These are phyloP conservation scores for Diddensiella caesifluorescens DNA, from an alignment of 805 yeast species.

Conservation along the genomic window DNA sequence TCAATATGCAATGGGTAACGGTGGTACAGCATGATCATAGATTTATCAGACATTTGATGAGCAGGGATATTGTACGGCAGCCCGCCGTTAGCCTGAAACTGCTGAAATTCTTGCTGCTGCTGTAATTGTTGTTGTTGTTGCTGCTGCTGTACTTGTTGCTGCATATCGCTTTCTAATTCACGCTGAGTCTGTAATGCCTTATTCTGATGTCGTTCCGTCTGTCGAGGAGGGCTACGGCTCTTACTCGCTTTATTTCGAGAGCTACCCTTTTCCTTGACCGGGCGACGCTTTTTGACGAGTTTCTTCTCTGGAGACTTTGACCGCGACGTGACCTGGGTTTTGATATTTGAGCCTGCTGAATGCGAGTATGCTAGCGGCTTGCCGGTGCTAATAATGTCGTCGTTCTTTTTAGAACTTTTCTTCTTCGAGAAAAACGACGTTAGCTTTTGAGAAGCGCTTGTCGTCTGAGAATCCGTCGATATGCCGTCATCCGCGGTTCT, in stretches of 20 bases:
- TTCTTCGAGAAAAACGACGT: constrained; percentile 20
- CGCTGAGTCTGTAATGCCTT: constrained; percentile 1
- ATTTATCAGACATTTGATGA: constrained; percentile 32
- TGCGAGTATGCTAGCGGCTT: neutral
- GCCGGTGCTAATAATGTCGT: neutral
- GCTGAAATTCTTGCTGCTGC: constrained; percentile 16
- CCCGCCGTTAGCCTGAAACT: constrained; percentile 14
- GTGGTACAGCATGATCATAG: constrained; percentile 34
- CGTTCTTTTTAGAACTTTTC: constrained; percentile 15
- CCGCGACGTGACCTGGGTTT: too few relatives aligned
- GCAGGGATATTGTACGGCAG: constrained; percentile 35
- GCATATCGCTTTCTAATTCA: constrained; percentile 1
- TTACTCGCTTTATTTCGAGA: neutral
- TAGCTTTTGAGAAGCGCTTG: constrained; percentile 14
- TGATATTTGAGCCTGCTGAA: neutral
- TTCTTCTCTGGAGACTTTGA: constrained; percentile 1
- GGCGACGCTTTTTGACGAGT: constrained; percentile 4
- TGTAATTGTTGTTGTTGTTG: constrained; percentile 16
- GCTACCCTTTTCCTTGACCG: constrained; percentile 4
- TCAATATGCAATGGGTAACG: constrained; percentile 94
- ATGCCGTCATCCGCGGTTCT: constrained; percentile 7
- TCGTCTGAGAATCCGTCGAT: constrained; percentile 3
- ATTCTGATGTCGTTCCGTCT: neutral
- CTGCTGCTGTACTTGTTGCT: constrained; percentile 8
- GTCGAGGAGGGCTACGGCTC: neutral